phyloP scores from a whole-genome alignment of 2,329 filamentous ascomycete genomes.

The Diaporthe citrichinensis region DNA sequence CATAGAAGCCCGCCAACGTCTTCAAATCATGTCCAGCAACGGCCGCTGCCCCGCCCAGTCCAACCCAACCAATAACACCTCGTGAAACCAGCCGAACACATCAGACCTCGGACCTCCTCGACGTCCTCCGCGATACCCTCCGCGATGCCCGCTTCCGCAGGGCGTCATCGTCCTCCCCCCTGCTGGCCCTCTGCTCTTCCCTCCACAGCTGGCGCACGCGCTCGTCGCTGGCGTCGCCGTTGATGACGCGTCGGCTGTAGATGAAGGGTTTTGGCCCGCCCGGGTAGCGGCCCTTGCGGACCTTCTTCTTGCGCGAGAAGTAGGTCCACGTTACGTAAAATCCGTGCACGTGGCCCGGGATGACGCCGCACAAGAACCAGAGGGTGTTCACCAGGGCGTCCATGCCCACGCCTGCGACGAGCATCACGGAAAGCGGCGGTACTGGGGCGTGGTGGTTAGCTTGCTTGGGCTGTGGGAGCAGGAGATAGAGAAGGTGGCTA shows the following conservation, averaged over 20 bases:
- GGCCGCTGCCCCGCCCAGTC: neutral
- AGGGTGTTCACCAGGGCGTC: conserved; percentile 65
- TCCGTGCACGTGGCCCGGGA: conserved; percentile 41
- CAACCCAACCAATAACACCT: neutral
- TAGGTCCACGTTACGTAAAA: conserved; percentile 41
- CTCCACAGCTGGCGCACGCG: conserved; percentile 36
- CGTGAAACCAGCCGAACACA: neutral
- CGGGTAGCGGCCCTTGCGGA: conserved; percentile 38
- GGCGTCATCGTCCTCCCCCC: neutral
- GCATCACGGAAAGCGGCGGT: conserved; percentile 38
- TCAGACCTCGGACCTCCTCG: neutral
- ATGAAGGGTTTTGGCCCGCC: conserved; percentile 38
- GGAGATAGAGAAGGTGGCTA: too few relatives aligned
- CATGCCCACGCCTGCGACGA: conserved; percentile 66
- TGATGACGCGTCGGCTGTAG: conserved; percentile 37
- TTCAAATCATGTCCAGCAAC: neutral
- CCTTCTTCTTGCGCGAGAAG: conserved; percentile 39
- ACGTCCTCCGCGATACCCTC: conserved; percentile 1
- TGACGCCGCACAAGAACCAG: conserved; percentile 43
- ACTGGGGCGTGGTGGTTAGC: conserved; percentile 15
- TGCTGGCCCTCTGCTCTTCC: conserved; percentile 32
- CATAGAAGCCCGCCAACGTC: neutral
- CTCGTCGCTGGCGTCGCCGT: conserved; percentile 39
- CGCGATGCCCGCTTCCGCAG: conserved; percentile 14
- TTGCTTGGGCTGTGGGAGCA: neutral